Conservation (phyloP, 345 rosid species). For the Diplotaxis tenuifolia region DNA sequence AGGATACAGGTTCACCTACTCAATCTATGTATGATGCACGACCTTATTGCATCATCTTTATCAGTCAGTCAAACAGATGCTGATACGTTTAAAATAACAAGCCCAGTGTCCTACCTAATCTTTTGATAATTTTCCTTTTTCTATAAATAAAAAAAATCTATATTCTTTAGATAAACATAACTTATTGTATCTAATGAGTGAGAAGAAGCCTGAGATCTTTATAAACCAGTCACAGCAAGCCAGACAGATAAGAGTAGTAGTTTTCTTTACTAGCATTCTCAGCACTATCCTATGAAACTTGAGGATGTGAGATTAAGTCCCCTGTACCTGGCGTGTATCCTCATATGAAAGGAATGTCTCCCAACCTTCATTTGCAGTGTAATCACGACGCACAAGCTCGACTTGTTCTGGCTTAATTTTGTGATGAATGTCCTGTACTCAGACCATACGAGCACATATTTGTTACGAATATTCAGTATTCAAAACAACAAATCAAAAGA, state of each 20-base stretch:
- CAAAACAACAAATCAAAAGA: background rate
- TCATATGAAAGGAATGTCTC: conserved; percentile 96
- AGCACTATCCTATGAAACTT: background rate
- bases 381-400: conserved; percentile 98
- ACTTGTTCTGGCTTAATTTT: conserved; percentile 96
- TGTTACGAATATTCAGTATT: conserved; percentile 3
- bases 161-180: conserved; percentile 6
- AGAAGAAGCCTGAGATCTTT: background rate
- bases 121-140: background rate
- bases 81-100: background rate
- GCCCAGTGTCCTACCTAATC: background rate
- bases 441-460: conserved; percentile 20
- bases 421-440: conserved; percentile 84
- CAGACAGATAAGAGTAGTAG: background rate
- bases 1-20: background rate
- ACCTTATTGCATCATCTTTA: background rate
- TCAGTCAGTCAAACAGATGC: conserved; percentile 1
- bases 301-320: background rate
- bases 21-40: background rate
- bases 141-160: background rate
- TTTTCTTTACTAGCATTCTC: background rate
- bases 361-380: conserved; percentile 98
- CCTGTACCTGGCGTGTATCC: conserved; percentile 85
- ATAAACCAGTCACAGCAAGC: background rate
- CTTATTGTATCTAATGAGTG: background rate